Evolutionary conservation across 2,329 filamentous ascomycete species (phyloP), one percentile per base, ranked within the genome.

Genomic region (Talaromyces sp.): DNA sequence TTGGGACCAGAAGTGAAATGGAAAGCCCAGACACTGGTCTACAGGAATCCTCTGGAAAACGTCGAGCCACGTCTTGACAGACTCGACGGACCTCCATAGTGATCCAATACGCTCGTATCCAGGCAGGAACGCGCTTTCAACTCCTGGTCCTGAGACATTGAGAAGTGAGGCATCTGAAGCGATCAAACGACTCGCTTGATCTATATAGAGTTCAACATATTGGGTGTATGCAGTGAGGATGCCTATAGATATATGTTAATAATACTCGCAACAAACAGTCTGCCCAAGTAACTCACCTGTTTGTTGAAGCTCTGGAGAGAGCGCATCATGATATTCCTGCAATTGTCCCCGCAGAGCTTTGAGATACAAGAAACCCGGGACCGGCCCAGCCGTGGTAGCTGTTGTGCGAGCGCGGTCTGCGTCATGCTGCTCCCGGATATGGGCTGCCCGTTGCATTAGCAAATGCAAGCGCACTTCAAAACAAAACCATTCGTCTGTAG

Each of bases 1-100:
- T 56, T 78, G 73, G 0, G 71, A 71, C 74, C 73, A 77, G 47
- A 74, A 72, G 30, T 71, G 68, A 60, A 77, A 76, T 0, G 75
- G 69, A 8, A 73, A 65, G 3, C 72, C 73, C 17, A 70, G 32
- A 15, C 73, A 64, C 5, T 66, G 64, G 2, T 66, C 60, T 25
- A 42, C 59, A 70, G 67, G 63, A n/a, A 56, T 42, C 11, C 9
- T 56, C 11, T 56, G 42, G 22, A 77, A 75, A 30, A 57, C 62
- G 19, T 72, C 66, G 10, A 75, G 58, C 71, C 72, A 77, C 7
- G 66, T 66, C 51, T 73, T 73, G 61, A 75, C 68, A 47, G 67
- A 71, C 39, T 71, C 66, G 1, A 76, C 69, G 0, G 70, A 74
- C 13, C 67, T 67, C 71, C 73, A 77, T n/a, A 75, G 55, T 61